Percentiles rank a stretch among this genome's conserved stretches.
These are phyloP conservation scores for Cutaneotrichosporon dermatis DNA, from an alignment of 1,284 basidiomycete genomes.

Conservation along the genomic window DNA sequence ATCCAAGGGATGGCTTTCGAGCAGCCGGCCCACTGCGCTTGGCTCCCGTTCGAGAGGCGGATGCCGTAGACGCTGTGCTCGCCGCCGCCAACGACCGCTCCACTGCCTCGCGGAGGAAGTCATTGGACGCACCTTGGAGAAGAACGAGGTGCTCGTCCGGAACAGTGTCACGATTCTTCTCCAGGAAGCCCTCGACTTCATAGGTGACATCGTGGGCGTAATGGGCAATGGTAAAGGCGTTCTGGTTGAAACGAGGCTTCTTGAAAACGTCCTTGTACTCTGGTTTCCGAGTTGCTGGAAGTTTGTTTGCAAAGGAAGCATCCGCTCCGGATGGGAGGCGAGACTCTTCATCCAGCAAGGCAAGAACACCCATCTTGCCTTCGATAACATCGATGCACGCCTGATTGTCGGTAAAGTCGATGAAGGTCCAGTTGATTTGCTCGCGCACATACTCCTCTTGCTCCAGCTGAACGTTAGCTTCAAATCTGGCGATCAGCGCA, in stretches of 20 bases:
- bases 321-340: slow-evolving; percentile 92
- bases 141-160: slow-evolving; percentile 95
- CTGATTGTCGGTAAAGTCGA: slow-evolving; percentile 98
- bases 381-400: slow-evolving; percentile 98
- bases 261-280: slow-evolving; percentile 89
- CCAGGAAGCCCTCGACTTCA: slow-evolving; percentile 97
- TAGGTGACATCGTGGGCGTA: slow-evolving; percentile 98
- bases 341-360: slow-evolving; percentile 96
- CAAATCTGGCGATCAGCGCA: slow-evolving; percentile 3
- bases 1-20: slow-evolving; percentile 93
- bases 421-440: slow-evolving; percentile 99
- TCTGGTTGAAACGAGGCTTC: slow-evolving; percentile 95
- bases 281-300: slow-evolving; percentile 79
- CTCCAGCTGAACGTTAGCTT: slow-evolving; percentile 59
- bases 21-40: slow-evolving; percentile 54
- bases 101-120: slow-evolving; percentile 90
- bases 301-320: slow-evolving; percentile 86
- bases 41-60: slow-evolving; percentile 20
- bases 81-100: slow-evolving; percentile 71
- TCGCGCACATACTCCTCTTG: slow-evolving; percentile 99
- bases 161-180: slow-evolving; percentile 98
- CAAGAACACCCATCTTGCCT: slow-evolving; percentile 90
- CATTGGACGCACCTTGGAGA: slow-evolving; percentile 77
- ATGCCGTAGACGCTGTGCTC: slow-evolving; percentile 25
- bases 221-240: slow-evolving; percentile 96